phyloP scores from a whole-genome alignment of 768 basidiomycete genomes.

The Jaapia argillacea region DNA sequence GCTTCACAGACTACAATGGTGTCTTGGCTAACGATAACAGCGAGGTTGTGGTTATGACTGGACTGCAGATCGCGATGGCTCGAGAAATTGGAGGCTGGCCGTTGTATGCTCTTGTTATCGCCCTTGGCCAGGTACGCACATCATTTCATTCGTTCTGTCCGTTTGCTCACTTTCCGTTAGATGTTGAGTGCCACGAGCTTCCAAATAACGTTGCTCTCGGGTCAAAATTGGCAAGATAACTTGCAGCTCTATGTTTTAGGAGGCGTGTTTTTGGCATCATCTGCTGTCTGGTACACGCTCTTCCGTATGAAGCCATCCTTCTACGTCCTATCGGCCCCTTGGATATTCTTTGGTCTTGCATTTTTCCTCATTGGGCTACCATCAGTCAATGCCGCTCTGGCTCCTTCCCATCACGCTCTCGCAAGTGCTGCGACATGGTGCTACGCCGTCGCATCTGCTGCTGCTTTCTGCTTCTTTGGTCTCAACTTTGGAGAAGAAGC shows the following conservation, averaged over 20 bases:
- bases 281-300: conserved; percentile 81
- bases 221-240: conserved; percentile 74
- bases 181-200: conserved; percentile 90
- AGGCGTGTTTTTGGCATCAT: conserved; percentile 76
- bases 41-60: conserved; percentile 71
- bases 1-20: conserved; percentile 35
- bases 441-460: conserved; percentile 89
- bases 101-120: conserved; percentile 83
- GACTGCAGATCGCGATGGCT: conserved; percentile 76
- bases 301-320: conserved; percentile 86
- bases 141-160: conserved; percentile 1
- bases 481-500: conserved; percentile 97
- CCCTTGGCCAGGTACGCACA: conserved; percentile 57
- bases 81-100: conserved; percentile 82
- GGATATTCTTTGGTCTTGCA: conserved; percentile 85
- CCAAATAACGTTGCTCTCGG: conserved; percentile 86
- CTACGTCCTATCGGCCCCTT: conserved; percentile 77
- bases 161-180: conserved; percentile 19
- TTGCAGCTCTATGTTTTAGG: conserved; percentile 88
- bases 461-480: conserved; percentile 89
- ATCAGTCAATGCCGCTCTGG: conserved; percentile 52
- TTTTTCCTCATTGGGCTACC: conserved; percentile 91
- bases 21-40: conserved; percentile 27
- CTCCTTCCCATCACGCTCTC: conserved; percentile 52
- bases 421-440: conserved; percentile 80